Evolutionary conservation across 345 rosid species (phyloP).

Genomic region (Cardiospermum halicacabum): DNA sequence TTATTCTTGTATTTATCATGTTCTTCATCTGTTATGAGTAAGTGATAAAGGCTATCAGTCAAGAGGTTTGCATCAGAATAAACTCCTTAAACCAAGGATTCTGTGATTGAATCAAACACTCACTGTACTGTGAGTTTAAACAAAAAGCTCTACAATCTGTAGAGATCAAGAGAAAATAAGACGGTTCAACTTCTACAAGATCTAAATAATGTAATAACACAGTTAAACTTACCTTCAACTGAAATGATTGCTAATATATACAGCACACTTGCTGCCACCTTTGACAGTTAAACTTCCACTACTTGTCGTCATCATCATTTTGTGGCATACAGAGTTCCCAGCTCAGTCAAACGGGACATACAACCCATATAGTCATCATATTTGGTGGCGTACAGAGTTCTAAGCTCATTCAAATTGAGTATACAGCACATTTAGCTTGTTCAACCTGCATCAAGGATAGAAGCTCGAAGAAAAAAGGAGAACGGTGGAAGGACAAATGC

Average conservation of each 20-base stretch:
- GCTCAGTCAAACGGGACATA: no score
- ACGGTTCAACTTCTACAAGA: no score
- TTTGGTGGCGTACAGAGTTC: constrained; percentile 21
- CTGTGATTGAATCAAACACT: no score
- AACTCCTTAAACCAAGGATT: no score
- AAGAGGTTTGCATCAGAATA: no score
- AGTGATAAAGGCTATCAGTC: no score
- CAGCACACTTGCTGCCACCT: constrained; percentile 16
- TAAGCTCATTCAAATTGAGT: constrained; percentile 5
- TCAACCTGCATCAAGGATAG: constrained; percentile 17
- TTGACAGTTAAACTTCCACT: constrained; percentile 12
- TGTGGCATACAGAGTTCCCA: not conserved
- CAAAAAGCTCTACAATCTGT: no score
- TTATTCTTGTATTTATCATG: no score
- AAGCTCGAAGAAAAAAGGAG: constrained; percentile 30
- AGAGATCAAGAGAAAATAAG: no score
- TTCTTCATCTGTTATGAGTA: no score
- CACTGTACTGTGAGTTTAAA: no score
- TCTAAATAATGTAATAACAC: no score
- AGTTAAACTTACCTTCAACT: constrained; percentile 33
- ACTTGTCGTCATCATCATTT: not conserved
- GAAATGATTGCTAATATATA: not conserved
- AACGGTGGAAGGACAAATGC: constrained; percentile 20
- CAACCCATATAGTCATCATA: constrained; percentile 21
- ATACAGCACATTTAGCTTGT: constrained; percentile 27